phyloP scores from a whole-genome alignment of 768 basidiomycete species.

The Podaxis sp. region DNA sequence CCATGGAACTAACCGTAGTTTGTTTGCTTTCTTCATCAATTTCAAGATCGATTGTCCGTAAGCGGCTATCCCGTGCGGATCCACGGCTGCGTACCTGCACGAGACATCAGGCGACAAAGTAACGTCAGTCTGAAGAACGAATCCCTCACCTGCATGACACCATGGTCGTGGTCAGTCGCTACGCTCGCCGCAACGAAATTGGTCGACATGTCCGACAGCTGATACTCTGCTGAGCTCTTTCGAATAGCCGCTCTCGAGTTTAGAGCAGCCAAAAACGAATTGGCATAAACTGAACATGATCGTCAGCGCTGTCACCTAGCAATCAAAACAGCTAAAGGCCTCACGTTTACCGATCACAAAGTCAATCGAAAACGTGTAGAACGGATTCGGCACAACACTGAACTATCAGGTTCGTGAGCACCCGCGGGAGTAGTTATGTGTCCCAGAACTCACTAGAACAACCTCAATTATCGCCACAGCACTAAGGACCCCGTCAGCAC shows the following conservation, averaged over 20 bases:
- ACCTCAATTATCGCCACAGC: slow-evolving; percentile 39
- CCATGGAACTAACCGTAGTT: slow-evolving; percentile 5
- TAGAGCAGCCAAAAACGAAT: slow-evolving; percentile 44
- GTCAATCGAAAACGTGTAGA: slow-evolving; percentile 50
- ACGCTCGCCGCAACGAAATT: slow-evolving; percentile 32
- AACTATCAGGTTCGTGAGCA: slow-evolving; percentile 29
- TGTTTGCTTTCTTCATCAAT: slow-evolving; percentile 1
- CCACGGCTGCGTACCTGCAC: slow-evolving; percentile 18
- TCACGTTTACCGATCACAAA: slow-evolving; percentile 52
- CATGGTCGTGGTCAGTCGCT: slow-evolving; percentile 23
- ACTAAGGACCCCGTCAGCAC: slow-evolving; percentile 22
- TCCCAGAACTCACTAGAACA: slow-evolving; percentile 29
- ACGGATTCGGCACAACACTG: slow-evolving; percentile 38
- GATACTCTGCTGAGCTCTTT: slow-evolving; percentile 21
- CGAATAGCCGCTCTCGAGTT: slow-evolving; percentile 41
- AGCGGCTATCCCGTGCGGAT: not conserved
- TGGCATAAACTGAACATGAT: slow-evolving; percentile 39
- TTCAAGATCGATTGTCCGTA: not conserved
- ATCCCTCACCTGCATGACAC: slow-evolving; percentile 20
- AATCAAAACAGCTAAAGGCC: not conserved
- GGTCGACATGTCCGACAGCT: slow-evolving; percentile 32
- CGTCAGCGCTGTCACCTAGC: not conserved
- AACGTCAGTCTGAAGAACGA: not conserved
- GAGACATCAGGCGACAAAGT: not conserved
- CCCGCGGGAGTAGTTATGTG: not conserved